Percentiles rank a stretch among this genome's conserved stretches.
Conservation (phyloP, 306 rosid genomes). For the Gillenia trifoliata region DNA sequence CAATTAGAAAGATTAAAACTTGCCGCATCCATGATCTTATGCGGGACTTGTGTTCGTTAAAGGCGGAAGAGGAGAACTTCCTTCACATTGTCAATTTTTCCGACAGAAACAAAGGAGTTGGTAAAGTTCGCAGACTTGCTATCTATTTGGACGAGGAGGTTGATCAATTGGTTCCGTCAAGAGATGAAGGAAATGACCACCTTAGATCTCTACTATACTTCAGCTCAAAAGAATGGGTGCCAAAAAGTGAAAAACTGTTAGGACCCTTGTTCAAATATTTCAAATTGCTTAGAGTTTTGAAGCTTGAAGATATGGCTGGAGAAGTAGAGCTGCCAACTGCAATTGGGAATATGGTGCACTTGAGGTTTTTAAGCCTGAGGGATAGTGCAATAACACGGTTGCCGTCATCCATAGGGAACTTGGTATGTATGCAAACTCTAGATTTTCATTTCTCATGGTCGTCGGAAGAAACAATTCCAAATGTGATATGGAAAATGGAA, state of each 20-base stretch:
- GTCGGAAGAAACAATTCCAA: background rate
- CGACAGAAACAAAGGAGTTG: no score
- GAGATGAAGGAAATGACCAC: background rate
- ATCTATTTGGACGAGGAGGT: no score
- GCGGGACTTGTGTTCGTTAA: background rate
- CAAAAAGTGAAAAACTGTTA: background rate
- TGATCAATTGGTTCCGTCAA: accelerated
- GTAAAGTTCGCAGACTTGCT: background rate
- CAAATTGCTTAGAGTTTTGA: constrained; percentile 4
- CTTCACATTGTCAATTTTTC: background rate
- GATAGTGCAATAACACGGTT: accelerated
- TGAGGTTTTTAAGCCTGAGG: background rate
- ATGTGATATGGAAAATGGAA: background rate
- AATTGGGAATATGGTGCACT: constrained; percentile 9
- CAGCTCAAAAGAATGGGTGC: accelerated
- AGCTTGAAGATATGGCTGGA: background rate
- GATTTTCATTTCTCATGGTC: background rate
- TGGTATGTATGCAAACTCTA: background rate
- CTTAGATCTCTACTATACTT: background rate
- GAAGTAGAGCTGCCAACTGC: accelerated
- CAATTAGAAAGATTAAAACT: background rate
- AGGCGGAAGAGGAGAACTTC: background rate
- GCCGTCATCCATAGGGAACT: background rate
- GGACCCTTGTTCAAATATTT: background rate
- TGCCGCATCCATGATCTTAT: background rate